These are phyloP conservation scores for Eucalyptus pauciflora DNA, from an alignment of 345 rosid genomes.

Conservation along the genomic window DNA sequence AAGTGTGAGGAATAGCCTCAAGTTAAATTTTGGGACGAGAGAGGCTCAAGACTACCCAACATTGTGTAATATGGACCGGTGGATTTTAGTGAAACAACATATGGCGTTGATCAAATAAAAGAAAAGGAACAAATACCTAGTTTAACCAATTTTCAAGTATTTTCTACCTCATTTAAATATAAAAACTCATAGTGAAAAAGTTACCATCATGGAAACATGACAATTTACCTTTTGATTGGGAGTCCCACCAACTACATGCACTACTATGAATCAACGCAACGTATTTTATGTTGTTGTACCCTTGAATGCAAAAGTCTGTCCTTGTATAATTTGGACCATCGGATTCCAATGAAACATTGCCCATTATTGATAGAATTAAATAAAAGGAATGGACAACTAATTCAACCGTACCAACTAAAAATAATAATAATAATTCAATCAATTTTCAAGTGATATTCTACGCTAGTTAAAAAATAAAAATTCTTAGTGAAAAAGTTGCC, in stretches of 20 bases:
- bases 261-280: neutral
- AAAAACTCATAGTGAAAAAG: neutral
- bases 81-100: neutral
- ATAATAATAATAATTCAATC: too few relatives aligned
- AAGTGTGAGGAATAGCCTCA: too few relatives aligned
- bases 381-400: neutral
- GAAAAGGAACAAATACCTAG: neutral
- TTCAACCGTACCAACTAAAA: neutral
- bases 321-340: neutral
- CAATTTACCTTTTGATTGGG: neutral
- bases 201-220: neutral
- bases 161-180: neutral
- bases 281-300: neutral
- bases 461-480: neutral
- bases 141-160: neutral
- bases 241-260: neutral
- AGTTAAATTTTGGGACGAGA: too few relatives aligned
- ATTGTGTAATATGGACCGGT: too few relatives aligned
- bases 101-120: neutral
- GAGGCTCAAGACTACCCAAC: too few relatives aligned
- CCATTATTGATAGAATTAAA: neutral
- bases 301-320: neutral
- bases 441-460: neutral
- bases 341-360: neutral
- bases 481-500: neutral